Evolutionary conservation across 306 rosid genomes (phyloP), one percentile per base, ranked within the genome.

Genomic region (Vigna hirtella): DNA sequence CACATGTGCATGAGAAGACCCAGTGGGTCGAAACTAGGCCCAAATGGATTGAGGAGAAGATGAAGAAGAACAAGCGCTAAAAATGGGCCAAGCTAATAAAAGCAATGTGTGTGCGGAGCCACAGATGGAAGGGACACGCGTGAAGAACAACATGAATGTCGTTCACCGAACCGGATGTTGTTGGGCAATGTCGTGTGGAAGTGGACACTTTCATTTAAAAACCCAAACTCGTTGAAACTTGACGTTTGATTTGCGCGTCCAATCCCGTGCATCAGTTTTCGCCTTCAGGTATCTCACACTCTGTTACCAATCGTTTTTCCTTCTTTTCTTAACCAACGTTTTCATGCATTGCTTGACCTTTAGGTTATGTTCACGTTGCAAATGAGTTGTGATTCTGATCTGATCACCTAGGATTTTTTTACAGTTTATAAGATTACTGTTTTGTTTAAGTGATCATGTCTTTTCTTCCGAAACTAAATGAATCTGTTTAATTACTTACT

Each of bases 81-180:
- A 68, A 58, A 58, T 48, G 58, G 72, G 49, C n/a, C 40, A 57
- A 66, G 43, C 77, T 59, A 67, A 34, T 51, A 70, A 77, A 71
- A 72, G 71, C 58, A 82, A 65, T 13, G 56, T 50, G 52, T 62
- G 48, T 79, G 50, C 62, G 77, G 66, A 58, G 49, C 20, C 76
- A 78, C 83, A 51, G 50, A 70, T 40, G 24, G 20, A 18, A 28
- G 13, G 12, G 70, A 77, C 95, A 83, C 91, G 88, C 66, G 92
- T 84, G 82, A 51, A 8, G 13, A 65, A 43, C 12, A 62, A 3
- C 89, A 64, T 14, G 11, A 78, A 82, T 77, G 48, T 83, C 77
- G 89, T 70, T 64, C 30, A 0, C 8, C 5, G 70, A 49, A 88
- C 66, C 42, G 53, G 70, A 83, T 86, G 72, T 81, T 59, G 70